Conservation (phyloP, 768 basidiomycete species). For the Lanmaoa rubissima region DNA sequence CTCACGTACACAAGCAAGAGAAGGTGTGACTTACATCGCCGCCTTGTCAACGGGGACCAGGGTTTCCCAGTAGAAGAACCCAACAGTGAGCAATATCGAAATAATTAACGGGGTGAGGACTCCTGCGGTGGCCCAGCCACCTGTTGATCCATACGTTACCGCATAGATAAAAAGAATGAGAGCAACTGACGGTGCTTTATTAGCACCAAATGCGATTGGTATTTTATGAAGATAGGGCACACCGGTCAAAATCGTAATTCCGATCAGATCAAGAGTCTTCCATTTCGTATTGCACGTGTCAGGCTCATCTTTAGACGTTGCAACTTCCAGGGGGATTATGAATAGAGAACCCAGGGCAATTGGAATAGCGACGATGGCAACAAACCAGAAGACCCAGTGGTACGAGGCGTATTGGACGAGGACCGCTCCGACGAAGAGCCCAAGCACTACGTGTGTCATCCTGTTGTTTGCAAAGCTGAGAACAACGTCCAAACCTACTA, state of each 20-base stretch:
- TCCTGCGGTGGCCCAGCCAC: conserved; percentile 46
- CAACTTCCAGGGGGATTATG: conserved; percentile 32
- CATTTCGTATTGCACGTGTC: conserved; percentile 16
- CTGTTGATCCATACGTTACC: conserved; percentile 45
- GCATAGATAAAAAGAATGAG: conserved; percentile 43
- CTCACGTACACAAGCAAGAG: neutral
- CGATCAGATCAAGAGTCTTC: conserved; percentile 37
- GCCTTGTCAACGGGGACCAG: conserved; percentile 39
- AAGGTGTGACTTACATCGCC: conserved; percentile 35
- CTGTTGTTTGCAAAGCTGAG: neutral
- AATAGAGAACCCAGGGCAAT: conserved; percentile 33
- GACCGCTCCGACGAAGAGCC: conserved; percentile 45
- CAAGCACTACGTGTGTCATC: conserved; percentile 31
- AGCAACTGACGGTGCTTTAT: conserved; percentile 25
- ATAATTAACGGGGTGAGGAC: conserved; percentile 48
- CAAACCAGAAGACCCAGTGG: conserved; percentile 52
- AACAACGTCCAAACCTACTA: conserved; percentile 22
- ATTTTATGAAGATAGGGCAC: neutral
- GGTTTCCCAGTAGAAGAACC: conserved; percentile 54
- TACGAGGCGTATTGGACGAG: conserved; percentile 42
- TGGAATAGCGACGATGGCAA: conserved; percentile 38
- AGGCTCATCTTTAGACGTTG: neutral
- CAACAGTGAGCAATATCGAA: conserved; percentile 37
- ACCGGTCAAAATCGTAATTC: conserved; percentile 40
- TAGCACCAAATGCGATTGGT: neutral